Evolutionary conservation across 2,329 filamentous ascomycete genomes (phyloP).

Genomic region (Colletotrichum nymphaeae): DNA sequence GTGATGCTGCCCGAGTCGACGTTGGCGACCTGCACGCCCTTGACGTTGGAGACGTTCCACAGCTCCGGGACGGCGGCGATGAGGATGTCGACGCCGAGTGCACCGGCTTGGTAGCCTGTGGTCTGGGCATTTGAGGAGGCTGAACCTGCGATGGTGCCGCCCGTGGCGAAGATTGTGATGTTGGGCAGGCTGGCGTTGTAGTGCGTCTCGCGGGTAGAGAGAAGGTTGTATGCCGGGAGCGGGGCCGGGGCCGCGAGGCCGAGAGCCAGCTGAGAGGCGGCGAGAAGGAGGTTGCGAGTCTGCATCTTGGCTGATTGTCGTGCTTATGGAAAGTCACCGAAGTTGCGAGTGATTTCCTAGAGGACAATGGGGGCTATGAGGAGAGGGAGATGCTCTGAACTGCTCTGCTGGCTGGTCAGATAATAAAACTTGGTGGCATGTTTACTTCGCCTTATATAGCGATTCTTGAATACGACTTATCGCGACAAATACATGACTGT

Average conservation of each 20-base stretch:
- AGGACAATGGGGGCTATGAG: neutral
- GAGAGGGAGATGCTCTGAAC: neutral
- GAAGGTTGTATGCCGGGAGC: slow-evolving; percentile 5
- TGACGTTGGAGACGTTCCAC: slow-evolving; percentile 64
- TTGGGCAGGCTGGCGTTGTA: slow-evolving; percentile 62
- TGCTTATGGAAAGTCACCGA: neutral
- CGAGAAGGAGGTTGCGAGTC: slow-evolving; percentile 12
- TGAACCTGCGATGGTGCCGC: slow-evolving; percentile 69
- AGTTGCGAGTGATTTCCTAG: neutral
- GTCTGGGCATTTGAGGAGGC: slow-evolving; percentile 59
- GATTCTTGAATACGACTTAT: too few species aligned
- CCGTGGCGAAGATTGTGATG: slow-evolving; percentile 67
- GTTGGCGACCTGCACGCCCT: slow-evolving; percentile 63
- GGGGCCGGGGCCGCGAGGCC: slow-evolving; percentile 27
- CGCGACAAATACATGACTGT: neutral
- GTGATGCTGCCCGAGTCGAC: slow-evolving; percentile 61
- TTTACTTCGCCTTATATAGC: slow-evolving; percentile 1
- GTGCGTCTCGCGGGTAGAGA: slow-evolving; percentile 24
- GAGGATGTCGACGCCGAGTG: slow-evolving; percentile 60
- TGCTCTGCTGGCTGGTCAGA: neutral
- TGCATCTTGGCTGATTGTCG: slow-evolving; percentile 17
- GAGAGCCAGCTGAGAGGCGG: slow-evolving; percentile 21
- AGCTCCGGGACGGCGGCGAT: slow-evolving; percentile 67
- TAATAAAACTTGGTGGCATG: neutral
- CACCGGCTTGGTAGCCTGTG: slow-evolving; percentile 54